phyloP scores from a whole-genome alignment of 768 basidiomycete genomes.

The Amyloporia xantha region DNA sequence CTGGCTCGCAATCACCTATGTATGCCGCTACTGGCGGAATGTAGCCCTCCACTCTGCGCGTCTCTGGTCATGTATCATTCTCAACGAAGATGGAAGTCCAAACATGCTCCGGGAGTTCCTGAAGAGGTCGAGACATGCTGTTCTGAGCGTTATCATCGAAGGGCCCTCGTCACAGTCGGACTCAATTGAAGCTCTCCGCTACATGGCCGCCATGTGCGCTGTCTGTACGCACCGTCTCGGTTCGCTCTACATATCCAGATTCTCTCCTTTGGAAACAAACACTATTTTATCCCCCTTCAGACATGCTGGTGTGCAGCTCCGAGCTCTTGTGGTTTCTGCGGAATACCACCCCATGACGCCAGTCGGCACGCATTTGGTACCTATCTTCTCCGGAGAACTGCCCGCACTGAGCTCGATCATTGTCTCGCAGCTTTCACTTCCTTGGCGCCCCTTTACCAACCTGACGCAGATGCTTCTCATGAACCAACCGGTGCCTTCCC shows the following conservation, averaged over 20 bases:
- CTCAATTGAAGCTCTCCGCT: background rate
- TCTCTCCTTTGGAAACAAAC: background rate
- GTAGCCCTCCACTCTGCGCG: background rate
- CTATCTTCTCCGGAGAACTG: background rate
- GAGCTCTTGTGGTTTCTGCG: background rate
- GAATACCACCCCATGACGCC: background rate
- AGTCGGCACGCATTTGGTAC: background rate
- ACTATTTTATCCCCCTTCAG: background rate
- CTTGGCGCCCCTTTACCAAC: background rate
- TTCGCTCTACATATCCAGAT: background rate
- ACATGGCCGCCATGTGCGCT: background rate
- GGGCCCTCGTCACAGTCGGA: background rate
- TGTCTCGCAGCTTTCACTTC: background rate
- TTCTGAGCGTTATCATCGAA: background rate
- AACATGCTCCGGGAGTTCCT: background rate
- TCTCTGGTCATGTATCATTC: background rate
- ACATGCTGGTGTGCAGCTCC: background rate
- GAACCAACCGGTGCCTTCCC: background rate
- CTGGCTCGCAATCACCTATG: background rate
- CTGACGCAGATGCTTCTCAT: background rate
- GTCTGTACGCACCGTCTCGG: background rate
- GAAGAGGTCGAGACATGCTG: background rate
- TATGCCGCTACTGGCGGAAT: conserved; percentile 1
- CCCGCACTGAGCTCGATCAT: background rate
- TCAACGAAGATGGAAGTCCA: background rate